Conservation (phyloP, 768 basidiomycete genomes). For the Boletus rubroflammeus region DNA sequence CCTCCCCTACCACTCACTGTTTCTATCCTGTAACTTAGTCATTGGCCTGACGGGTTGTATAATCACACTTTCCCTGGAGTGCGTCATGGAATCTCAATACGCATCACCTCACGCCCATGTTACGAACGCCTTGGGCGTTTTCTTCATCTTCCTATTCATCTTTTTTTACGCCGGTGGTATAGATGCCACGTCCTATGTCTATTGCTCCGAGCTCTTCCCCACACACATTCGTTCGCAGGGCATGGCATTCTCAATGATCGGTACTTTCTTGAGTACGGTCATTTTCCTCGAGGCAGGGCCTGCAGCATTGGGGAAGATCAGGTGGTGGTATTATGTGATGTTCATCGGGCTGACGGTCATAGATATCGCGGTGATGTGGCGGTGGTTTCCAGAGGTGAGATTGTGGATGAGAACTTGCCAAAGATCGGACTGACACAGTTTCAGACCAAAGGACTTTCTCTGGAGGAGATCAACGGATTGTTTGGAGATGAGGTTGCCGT, state of each 20-base stretch:
- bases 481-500: not conserved
- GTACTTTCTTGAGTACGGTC: not conserved
- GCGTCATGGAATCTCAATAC: not conserved
- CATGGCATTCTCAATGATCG: slow-evolving; percentile 3
- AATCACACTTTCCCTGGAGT: not conserved
- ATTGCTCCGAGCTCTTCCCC: slow-evolving; percentile 3
- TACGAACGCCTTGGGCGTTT: not conserved
- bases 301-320: not conserved
- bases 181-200: not conserved
- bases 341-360: not conserved
- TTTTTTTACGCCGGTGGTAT: not conserved
- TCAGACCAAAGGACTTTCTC: not conserved
- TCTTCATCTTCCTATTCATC: not conserved
- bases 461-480: not conserved
- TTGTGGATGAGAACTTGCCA: too few relatives aligned
- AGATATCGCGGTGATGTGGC: not conserved
- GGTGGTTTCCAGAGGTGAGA: not conserved
- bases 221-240: not conserved
- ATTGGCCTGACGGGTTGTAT: not conserved
- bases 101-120: not conserved
- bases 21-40: not conserved
- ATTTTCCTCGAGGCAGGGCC: not conserved
- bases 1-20: not conserved
- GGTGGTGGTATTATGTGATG: not conserved
- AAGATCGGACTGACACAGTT: not conserved